Percentiles rank a stretch among this genome's conserved stretches.
phyloP scores from a whole-genome alignment of 1,284 basidiomycete genomes.

The Cutaneotrichosporon sp. region DNA sequence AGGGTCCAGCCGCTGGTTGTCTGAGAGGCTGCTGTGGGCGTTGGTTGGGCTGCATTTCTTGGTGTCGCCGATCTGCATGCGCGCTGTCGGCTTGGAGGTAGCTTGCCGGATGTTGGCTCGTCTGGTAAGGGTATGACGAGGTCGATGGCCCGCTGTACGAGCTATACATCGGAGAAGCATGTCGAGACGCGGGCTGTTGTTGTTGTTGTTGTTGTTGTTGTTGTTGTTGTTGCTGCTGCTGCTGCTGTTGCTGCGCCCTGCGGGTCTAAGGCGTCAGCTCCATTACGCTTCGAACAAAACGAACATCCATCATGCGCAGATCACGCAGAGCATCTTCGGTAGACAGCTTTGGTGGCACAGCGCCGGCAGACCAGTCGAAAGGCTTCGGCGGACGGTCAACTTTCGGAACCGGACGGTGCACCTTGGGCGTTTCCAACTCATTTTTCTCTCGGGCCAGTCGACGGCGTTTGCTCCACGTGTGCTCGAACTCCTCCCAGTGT shows the following conservation, averaged over 20 bases:
- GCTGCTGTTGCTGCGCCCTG: slow-evolving; percentile 7
- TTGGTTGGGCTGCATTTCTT: background rate
- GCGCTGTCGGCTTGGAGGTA: slow-evolving; percentile 6
- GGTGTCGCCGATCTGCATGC: slow-evolving; percentile 4
- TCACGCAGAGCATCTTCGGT: slow-evolving; percentile 35
- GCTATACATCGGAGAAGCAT: slow-evolving; percentile 31
- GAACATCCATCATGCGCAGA: slow-evolving; percentile 43
- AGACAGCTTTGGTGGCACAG: slow-evolving; percentile 29
- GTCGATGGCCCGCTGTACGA: slow-evolving; percentile 11
- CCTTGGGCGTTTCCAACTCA: slow-evolving; percentile 51
- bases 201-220: slow-evolving; percentile 11
- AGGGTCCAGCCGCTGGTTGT: background rate
- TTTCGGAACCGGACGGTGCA: slow-evolving; percentile 42
- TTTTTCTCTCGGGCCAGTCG: slow-evolving; percentile 54
- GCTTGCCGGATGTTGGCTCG: slow-evolving; percentile 11
- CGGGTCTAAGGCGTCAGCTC: background rate
- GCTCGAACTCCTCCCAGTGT: slow-evolving; percentile 52
- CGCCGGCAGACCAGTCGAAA: slow-evolving; percentile 42
- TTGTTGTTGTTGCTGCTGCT: slow-evolving; percentile 3
- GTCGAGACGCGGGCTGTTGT: slow-evolving; percentile 21
- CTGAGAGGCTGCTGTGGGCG: background rate
- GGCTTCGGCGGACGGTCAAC: slow-evolving; percentile 21
- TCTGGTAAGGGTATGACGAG: slow-evolving; percentile 13
- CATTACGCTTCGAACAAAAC: slow-evolving; percentile 7
- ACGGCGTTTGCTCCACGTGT: slow-evolving; percentile 52